Evolutionary conservation across 306 rosid species (phyloP), one percentile per base, ranked within the genome.

Genomic region (Begonia loranthoides): DNA sequence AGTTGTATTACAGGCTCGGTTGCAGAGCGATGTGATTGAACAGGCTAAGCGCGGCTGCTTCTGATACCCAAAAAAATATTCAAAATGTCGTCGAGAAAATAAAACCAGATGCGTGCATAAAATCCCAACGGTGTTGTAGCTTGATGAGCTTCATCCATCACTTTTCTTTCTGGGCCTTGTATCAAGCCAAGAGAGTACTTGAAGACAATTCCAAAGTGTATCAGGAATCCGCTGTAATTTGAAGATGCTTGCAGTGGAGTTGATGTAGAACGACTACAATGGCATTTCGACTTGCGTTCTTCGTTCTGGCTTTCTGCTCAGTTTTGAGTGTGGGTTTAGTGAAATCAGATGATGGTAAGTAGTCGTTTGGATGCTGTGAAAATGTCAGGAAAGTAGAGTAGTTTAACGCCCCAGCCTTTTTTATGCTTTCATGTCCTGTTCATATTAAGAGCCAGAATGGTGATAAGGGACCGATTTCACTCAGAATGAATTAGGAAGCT

Each of bases 321-420:
- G 72, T 55, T 62, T 49, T 62, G 58, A 76, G 65, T 77, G 59
- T 73, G 50, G 70, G 56, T 45, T 58, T 68, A 4, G 94, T 65
- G 64, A 75, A 68, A 41, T 83, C 99, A 9, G 84, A 71, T 24
- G 94, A 86, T 50, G 96, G 99, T 92, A 75, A 83, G 96, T 62
- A 6, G 9, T 59, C 52, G 34, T 54, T 61, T 52, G 59, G 48
- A 40, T 45, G 41, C 39, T 21, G 16, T 21, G 16, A 52, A 44
- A 15, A 28, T 4, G 12, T 3, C 14, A 6, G 15, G 24, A 15
- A 34, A 28, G 12, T 17, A 17, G 44, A 12, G 39, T 24, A 33
- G 40, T 49, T 16, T 15, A 22, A 45, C 33, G 5, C 19, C 17
- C 21, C 4, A 51, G 16, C 49, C 21, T 50, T 19, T 19, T 19